Evolutionary conservation across 2,329 filamentous ascomycete species (phyloP).

Genomic region (Rosellinia necatrix): DNA sequence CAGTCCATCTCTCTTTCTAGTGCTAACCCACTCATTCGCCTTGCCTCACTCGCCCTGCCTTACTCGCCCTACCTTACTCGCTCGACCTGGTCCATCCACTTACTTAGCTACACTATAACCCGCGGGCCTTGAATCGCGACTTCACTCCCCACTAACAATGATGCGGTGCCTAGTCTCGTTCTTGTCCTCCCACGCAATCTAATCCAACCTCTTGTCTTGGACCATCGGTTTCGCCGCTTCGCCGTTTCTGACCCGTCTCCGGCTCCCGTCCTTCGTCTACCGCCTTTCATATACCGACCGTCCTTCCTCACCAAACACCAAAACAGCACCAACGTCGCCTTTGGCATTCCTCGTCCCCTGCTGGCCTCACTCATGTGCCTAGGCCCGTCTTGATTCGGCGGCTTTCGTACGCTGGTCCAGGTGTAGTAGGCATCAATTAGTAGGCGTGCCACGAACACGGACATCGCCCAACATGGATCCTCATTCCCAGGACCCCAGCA

Average conservation of each 20-base stretch:
- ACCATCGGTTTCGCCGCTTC: slow-evolving; percentile 2
- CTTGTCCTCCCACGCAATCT: slow-evolving; percentile 7
- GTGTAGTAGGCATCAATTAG: slow-evolving; percentile 25
- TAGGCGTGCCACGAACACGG: slow-evolving; percentile 7
- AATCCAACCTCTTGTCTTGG: background rate
- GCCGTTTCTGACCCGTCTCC: background rate
- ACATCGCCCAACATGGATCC: slow-evolving; percentile 50
- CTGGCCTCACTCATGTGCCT: slow-evolving; percentile 10
- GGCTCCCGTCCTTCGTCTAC: background rate
- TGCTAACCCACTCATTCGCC: no score
- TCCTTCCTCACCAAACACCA: background rate
- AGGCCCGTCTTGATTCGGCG: slow-evolving; percentile 22
- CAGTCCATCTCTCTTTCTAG: no score
- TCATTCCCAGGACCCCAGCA: slow-evolving; percentile 45
- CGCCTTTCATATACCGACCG: background rate
- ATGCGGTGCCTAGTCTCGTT: background rate
- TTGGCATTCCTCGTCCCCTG: background rate
- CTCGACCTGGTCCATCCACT: background rate
- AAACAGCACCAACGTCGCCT: slow-evolving; percentile 1
- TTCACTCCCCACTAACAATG: slow-evolving; percentile 3
- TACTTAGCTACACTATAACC: background rate
- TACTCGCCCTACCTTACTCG: background rate
- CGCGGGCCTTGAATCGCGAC: slow-evolving; percentile 10
- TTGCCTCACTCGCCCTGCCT: no score
- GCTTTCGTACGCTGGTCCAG: slow-evolving; percentile 26